Evolutionary conservation across 2,329 filamentous ascomycete genomes (phyloP).

Genomic region (Apiospora koreana): DNA sequence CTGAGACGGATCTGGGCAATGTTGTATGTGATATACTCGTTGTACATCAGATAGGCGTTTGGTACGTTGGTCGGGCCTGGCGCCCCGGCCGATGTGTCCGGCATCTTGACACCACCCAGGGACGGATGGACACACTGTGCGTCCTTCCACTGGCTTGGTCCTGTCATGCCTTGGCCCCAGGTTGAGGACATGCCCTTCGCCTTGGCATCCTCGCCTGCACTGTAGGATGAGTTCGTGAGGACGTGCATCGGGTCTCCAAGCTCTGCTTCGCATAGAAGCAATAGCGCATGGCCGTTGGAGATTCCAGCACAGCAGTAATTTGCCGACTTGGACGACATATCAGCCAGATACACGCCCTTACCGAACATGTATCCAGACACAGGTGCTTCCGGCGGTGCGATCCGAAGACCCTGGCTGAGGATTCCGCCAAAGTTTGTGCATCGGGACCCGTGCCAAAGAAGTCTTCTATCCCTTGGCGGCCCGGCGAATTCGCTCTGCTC

Average conservation of each 20-base stretch:
- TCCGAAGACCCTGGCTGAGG: constrained; percentile 83
- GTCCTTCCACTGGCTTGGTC: constrained; percentile 75
- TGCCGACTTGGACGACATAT: constrained; percentile 82
- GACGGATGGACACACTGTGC: constrained; percentile 64
- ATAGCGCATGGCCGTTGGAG: constrained; percentile 69
- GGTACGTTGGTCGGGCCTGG: constrained; percentile 50
- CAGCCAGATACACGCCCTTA: constrained; percentile 86
- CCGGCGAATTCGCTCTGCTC: constrained; percentile 54
- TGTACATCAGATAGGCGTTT: constrained; percentile 59
- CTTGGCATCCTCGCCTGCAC: constrained; percentile 65
- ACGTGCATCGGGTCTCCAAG: constrained; percentile 75
- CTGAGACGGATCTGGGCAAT: constrained; percentile 68
- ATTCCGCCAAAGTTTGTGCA: constrained; percentile 87
- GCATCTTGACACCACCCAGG: constrained; percentile 70
- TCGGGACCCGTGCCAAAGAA: constrained; percentile 87
- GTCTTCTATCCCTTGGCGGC: constrained; percentile 62
- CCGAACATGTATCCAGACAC: constrained; percentile 85
- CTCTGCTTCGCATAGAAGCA: constrained; percentile 84
- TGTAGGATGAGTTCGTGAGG: constrained; percentile 57
- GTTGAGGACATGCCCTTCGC: constrained; percentile 64
- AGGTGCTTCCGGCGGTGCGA: constrained; percentile 82
- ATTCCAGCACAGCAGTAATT: constrained; percentile 68
- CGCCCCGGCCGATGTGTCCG: constrained; percentile 43
- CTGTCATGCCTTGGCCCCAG: constrained; percentile 66
- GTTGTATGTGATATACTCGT: constrained; percentile 75